Evolutionary conservation across 176 grass and related monocot species (phyloP), one percentile per base, ranked within the genome.

Genomic region (Olyra latifolia): DNA sequence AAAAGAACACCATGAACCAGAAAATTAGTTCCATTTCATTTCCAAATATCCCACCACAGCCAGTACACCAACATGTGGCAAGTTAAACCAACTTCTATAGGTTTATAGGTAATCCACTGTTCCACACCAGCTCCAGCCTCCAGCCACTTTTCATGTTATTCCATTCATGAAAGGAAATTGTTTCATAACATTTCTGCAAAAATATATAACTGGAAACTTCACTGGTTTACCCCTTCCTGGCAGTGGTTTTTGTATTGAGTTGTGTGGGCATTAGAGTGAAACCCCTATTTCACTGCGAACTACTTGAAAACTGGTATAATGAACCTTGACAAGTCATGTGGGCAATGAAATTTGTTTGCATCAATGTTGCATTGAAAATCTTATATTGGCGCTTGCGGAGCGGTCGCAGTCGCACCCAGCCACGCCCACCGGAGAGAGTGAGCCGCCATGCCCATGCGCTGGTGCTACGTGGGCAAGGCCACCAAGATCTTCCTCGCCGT

Each of bases 381-480:
- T 32, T 46, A 48, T 77, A 24, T 62, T n/a, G 15, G n/a, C n/a
- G n/a, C n/a, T n/a, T n/a, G n/a, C n/a, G n/a, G n/a, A n/a, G n/a
- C n/a, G n/a, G n/a, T n/a, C n/a, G n/a, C n/a, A n/a, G n/a, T n/a
- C n/a, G n/a, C n/a, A n/a, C n/a, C n/a, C n/a, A n/a, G n/a, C 30
- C n/a, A 14, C 44, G 0, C 23, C 56, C 74, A 75, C 52, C 52
- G 9, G 5, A 38, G 38, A 23, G 30, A n/a, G 38, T n/a, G 2
- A 20, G 59, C 69, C 28, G 73, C n/a, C n/a, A n/a, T n/a, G n/a
- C n/a, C 79, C 45, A 89, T 89, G 91, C 54, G 45, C 64, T 73
- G 82, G 77, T 97, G 91, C 87, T 97, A 92, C 80, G 91, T 97
- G 8, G 94, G 94, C 38, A 97, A 91, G 84, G 94, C 94, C 38